These are phyloP conservation scores for Tremellales sp. DNA, from an alignment of 1,284 basidiomycete genomes.

Conservation along the genomic window DNA sequence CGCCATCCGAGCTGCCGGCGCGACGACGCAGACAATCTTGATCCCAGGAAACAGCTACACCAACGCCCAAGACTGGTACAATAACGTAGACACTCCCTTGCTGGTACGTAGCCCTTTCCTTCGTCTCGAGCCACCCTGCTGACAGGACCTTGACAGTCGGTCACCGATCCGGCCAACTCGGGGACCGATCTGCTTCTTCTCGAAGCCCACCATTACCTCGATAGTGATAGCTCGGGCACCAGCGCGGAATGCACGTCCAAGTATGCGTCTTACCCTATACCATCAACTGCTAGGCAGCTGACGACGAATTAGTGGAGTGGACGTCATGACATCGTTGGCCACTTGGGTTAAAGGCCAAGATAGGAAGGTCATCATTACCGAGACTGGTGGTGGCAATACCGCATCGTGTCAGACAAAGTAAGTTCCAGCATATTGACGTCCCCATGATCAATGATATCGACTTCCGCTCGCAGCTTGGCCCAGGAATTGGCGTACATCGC, in stretches of 20 bases:
- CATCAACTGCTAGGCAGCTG: neutral
- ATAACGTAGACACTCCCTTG: slow-evolving; percentile 46
- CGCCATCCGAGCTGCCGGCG: slow-evolving; percentile 44
- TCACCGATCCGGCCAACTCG: slow-evolving; percentile 57
- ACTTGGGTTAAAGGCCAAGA: slow-evolving; percentile 54
- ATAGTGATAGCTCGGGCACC: slow-evolving; percentile 59
- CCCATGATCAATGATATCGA: neutral
- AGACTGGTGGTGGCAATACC: slow-evolving; percentile 58
- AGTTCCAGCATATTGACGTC: neutral
- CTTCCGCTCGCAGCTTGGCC: slow-evolving; percentile 34
- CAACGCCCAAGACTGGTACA: slow-evolving; percentile 28
- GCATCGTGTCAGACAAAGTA: slow-evolving; percentile 26
- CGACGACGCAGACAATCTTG: slow-evolving; percentile 39
- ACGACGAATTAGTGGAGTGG: slow-evolving; percentile 52
- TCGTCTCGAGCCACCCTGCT: neutral
- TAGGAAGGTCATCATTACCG: slow-evolving; percentile 57
- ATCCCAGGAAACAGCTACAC: slow-evolving; percentile 43
- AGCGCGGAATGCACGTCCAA: slow-evolving; percentile 52
- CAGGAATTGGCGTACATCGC: slow-evolving; percentile 55
- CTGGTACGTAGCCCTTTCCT: slow-evolving; percentile 39
- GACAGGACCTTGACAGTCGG: slow-evolving; percentile 27
- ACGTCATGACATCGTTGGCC: slow-evolving; percentile 52
- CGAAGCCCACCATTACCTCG: slow-evolving; percentile 63
- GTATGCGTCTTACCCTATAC: slow-evolving; percentile 32
- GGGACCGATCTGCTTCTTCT: slow-evolving; percentile 54